phyloP scores from a whole-genome alignment of 139 green algal genomes.

The Chlamydomonas incerta region DNA sequence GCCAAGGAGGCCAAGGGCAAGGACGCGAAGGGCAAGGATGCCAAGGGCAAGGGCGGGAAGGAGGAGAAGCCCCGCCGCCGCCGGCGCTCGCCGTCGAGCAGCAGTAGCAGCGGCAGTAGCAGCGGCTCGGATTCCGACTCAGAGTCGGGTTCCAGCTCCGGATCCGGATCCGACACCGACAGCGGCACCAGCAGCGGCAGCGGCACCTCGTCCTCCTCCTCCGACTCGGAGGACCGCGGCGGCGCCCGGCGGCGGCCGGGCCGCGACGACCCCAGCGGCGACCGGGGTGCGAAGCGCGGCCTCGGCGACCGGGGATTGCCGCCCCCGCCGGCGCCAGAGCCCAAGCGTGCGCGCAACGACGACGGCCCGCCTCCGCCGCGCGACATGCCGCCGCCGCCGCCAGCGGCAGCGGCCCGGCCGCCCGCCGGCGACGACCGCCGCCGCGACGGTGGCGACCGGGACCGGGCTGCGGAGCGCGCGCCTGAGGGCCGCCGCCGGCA shows the following conservation, averaged over 20 bases:
- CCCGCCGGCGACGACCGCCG: neutral
- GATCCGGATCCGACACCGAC: neutral
- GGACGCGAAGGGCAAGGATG: neutral
- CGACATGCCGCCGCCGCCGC: constrained; percentile 1
- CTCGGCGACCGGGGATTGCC: neutral
- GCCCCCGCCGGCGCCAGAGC: neutral
- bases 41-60: neutral
- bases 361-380: neutral
- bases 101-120: constrained; percentile 25
- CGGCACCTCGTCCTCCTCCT: constrained; percentile 1
- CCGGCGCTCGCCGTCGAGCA: neutral
- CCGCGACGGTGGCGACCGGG: neutral
- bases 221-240: neutral
- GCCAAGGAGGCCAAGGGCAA: neutral
- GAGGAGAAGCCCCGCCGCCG: neutral
- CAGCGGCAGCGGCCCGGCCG: neutral
- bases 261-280: neutral
- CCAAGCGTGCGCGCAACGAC: constrained; percentile 15
- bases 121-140: constrained; percentile 10
- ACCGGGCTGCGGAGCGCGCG: neutral
- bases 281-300: neutral
- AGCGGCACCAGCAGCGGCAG: constrained; percentile 6
- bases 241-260: neutral
- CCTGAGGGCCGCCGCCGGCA: neutral
- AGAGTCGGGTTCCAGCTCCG: constrained; percentile 3